Conservation (phyloP, 208 protist species). For the Trypanosoma lewisi region DNA sequence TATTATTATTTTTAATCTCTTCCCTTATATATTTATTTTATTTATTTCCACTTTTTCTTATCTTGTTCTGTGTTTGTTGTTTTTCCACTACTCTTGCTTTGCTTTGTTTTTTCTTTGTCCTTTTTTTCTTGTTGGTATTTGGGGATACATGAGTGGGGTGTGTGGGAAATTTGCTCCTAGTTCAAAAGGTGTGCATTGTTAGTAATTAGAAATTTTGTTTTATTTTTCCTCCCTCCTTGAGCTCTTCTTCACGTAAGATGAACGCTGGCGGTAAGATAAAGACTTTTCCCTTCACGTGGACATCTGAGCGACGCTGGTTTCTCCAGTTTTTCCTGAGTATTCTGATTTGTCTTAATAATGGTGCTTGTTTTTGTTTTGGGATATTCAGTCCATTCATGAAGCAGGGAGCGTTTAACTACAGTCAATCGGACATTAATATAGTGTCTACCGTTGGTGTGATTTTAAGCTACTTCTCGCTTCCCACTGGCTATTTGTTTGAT, state of each 20-base stretch:
- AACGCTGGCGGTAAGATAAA: not conserved
- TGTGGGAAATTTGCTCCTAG: no score
- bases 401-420: conserved; percentile 44
- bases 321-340: conserved; percentile 78
- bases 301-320: conserved; percentile 69
- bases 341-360: conserved; percentile 75
- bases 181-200: no score
- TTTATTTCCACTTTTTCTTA: not conserved
- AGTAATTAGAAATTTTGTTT: not conserved
- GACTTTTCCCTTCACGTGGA: not conserved
- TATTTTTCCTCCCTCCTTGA: not conserved
- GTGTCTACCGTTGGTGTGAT: conserved; percentile 74
- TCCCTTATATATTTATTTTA: not conserved
- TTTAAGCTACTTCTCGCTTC: conserved; percentile 81
- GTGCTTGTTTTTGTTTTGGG: conserved; percentile 76
- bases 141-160: no score
- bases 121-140: not conserved
- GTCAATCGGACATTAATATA: conserved; percentile 54
- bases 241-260: not conserved
- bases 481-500: conserved; percentile 79
- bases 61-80: not conserved
- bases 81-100: not conserved
- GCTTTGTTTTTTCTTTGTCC: not conserved
- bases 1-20: not conserved
- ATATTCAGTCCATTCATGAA: conserved; percentile 79